A percentile compares a stretch with the other conserved stretches of the same genome.
phyloP scores from a whole-genome alignment of 2,329 filamentous ascomycete species.

The Microdochium nivale region DNA sequence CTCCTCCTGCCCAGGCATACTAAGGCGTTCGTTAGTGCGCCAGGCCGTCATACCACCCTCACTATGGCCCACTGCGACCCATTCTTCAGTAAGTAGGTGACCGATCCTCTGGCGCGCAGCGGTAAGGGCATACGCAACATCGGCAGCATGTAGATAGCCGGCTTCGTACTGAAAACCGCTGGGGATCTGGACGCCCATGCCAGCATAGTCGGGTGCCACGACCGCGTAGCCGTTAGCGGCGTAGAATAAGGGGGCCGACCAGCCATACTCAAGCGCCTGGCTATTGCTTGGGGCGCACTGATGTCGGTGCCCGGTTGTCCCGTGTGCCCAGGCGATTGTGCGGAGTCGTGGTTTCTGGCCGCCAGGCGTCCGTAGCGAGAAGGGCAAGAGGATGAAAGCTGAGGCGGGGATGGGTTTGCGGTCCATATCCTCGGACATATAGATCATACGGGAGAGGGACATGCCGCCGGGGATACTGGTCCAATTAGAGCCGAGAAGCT shows the following conservation, averaged over 20 bases:
- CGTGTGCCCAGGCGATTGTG: constrained; percentile 15
- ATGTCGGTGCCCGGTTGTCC: constrained; percentile 10
- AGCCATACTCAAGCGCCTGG: constrained; percentile 12
- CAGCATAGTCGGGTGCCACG: not conserved
- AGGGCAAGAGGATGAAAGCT: constrained; percentile 8
- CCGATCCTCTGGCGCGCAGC: constrained; percentile 9
- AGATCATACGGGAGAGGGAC: constrained; percentile 7
- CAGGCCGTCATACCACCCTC: constrained; percentile 15
- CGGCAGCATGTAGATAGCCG: constrained; percentile 10
- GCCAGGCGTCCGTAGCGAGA: not conserved
- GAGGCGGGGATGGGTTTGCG: constrained; percentile 7
- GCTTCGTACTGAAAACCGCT: constrained; percentile 7
- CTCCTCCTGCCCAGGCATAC: constrained; percentile 3
- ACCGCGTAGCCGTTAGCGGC: constrained; percentile 2
- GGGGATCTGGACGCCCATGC: constrained; percentile 3
- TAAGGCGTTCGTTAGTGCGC: constrained; percentile 12
- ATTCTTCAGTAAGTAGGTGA: constrained; percentile 7
- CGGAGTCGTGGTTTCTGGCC: not conserved
- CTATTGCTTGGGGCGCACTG: constrained; percentile 14
- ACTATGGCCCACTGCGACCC: constrained; percentile 13
- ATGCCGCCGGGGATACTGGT: constrained; percentile 7
- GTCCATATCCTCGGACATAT: constrained; percentile 10
- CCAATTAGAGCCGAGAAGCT: constrained; percentile 4
- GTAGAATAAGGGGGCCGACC: constrained; percentile 9
- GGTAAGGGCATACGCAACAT: constrained; percentile 6